Evolutionary conservation across 2,329 filamentous ascomycete genomes (phyloP), one percentile per base, ranked within the genome.

Genomic region (Akanthomyces dipterigenus): DNA sequence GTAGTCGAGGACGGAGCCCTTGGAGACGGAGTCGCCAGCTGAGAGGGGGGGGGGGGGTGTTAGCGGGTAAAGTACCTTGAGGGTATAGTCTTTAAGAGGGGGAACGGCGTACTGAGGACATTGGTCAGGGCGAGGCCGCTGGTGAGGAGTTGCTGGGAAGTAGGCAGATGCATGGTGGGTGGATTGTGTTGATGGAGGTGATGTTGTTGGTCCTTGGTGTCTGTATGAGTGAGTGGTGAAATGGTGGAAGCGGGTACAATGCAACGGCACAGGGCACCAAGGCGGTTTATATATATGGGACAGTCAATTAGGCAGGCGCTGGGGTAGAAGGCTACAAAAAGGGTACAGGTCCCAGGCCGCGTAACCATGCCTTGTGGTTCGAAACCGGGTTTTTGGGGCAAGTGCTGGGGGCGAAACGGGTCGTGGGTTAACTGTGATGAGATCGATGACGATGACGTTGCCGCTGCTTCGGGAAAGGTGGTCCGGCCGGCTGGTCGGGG

Each of bases 1-100:
- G 67, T 69, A 78, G 68, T 78, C 77, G 53, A 78, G 66, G 16
- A 78, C 67, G 20, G 68, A 71, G 62, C 76, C 76, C 16, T 71
- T 67, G 57, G 62, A 68, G 43, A 69, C 62, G 54, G 62, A 61
- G 51, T 66, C 62, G 51, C 66, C 65, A 2, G 54, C 62, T 64
- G 42, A 2, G 5, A 9, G 7, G 22, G 14, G 11, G 5, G 5
- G 31, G 7, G 22, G 14, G 11, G 5, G 43, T 43, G 43, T 57
- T 57, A 57, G 55, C 22, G 24, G n/a, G n/a, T n/a, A n/a, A n/a
- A n/a, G n/a, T n/a, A n/a, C n/a, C n/a, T n/a, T n/a, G n/a, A n/a
- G n/a, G n/a, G n/a, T n/a, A n/a, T n/a, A n/a, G n/a, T n/a, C n/a
- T n/a, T n/a, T n/a, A n/a, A 18, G 26, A 18, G 2, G 12, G 36